Conservation (phyloP, 2,329 filamentous ascomycete species). For the Orbilia oligospora region DNA sequence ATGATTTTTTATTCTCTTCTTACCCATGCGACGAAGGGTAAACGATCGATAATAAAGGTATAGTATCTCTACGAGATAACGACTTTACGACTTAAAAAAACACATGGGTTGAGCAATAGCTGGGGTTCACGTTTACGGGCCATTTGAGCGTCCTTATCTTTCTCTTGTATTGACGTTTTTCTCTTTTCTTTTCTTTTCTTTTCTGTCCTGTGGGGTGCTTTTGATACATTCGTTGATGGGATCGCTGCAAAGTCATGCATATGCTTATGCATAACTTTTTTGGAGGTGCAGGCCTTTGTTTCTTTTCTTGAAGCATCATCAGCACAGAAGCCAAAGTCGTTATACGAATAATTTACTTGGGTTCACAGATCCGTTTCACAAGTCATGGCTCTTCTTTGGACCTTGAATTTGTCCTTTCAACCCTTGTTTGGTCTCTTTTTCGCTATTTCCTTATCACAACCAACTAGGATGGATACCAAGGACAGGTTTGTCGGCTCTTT, state of each 20-base stretch:
- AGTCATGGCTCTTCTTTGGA: constrained; percentile 19
- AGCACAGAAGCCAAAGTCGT: constrained; percentile 21
- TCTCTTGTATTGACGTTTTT: constrained; percentile 36
- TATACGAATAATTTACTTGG: constrained; percentile 40
- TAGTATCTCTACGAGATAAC: constrained; percentile 55
- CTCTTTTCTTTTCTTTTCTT: constrained; percentile 13
- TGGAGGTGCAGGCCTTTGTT: constrained; percentile 15
- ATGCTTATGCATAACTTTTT: constrained; percentile 14
- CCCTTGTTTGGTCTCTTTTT: constrained; percentile 12
- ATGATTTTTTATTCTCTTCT: background rate
- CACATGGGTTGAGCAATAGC: constrained; percentile 50
- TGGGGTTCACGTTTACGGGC: constrained; percentile 28
- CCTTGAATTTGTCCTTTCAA: constrained; percentile 20
- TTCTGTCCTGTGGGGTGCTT: constrained; percentile 24
- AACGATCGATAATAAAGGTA: constrained; percentile 31
- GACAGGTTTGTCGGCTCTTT: constrained; percentile 60
- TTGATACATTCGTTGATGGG: constrained; percentile 38
- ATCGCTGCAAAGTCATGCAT: constrained; percentile 25
- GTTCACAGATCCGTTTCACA: constrained; percentile 15
- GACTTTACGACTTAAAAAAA: constrained; percentile 58
- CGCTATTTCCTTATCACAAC: constrained; percentile 14
- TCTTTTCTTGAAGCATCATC: constrained; percentile 5
- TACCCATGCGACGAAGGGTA: background rate
- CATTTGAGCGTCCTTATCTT: constrained; percentile 35
- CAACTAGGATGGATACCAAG: constrained; percentile 55